phyloP scores from a whole-genome alignment of 1,284 basidiomycete genomes.

The Malassezia brasiliensis region DNA sequence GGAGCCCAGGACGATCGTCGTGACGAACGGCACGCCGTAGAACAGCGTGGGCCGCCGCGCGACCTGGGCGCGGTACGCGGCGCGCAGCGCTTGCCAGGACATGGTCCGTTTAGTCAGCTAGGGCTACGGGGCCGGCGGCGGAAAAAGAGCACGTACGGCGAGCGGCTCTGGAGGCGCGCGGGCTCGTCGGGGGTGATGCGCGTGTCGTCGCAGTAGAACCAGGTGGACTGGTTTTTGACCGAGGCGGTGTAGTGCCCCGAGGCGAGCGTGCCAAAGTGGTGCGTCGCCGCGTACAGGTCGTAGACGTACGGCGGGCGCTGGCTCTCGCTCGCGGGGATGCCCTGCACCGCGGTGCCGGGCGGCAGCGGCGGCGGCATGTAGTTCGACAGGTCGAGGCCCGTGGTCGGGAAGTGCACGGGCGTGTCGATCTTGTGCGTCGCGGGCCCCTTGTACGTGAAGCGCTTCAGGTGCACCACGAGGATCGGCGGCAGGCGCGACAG shows the following conservation, averaged over 20 bases:
- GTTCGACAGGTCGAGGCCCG: conserved; percentile 72
- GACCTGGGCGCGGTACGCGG: not conserved
- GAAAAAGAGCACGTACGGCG: conserved; percentile 43
- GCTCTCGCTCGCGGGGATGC: conserved; percentile 20
- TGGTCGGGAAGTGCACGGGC: conserved; percentile 58
- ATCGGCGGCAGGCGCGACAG: conserved; percentile 80
- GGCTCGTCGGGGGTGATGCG: conserved; percentile 27
- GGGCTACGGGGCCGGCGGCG: conserved; percentile 19
- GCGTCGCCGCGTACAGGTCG: conserved; percentile 50
- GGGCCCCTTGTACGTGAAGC: conserved; percentile 81
- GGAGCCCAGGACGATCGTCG: conserved; percentile 75
- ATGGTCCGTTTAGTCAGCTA: conserved; percentile 4
- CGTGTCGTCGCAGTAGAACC: conserved; percentile 46
- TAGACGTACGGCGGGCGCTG: conserved; percentile 49
- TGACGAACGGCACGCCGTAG: conserved; percentile 79
- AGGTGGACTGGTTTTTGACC: conserved; percentile 30
- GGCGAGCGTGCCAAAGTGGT: conserved; percentile 46
- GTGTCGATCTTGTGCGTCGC: conserved; percentile 72
- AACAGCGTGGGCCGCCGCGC: conserved; percentile 49
- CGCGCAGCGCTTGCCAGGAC: not conserved
- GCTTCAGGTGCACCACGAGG: conserved; percentile 87
- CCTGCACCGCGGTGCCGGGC: conserved; percentile 19
- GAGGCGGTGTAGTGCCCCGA: conserved; percentile 48
- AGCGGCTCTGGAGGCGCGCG: conserved; percentile 31
- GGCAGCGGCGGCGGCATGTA: conserved; percentile 64